A percentile compares a stretch with the other conserved stretches of the same genome.
Evolutionary conservation across 768 basidiomycete genomes (phyloP).

Genomic region (Serendipita sp.): DNA sequence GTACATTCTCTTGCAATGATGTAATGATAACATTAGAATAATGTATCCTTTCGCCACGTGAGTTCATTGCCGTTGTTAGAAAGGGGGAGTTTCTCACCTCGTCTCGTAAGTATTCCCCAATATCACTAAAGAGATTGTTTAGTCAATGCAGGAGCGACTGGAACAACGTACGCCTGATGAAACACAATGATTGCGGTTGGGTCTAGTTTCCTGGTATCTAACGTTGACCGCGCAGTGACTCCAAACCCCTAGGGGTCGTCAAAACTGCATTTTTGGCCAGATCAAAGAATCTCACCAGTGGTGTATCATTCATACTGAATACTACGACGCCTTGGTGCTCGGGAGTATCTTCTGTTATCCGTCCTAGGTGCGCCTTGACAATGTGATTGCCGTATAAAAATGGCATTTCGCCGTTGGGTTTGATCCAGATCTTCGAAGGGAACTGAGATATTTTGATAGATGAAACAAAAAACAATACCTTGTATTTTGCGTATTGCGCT

Average conservation of each 20-base stretch:
- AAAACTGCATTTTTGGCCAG: background rate
- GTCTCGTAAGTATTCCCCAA: slow-evolving; percentile 95
- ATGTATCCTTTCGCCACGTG: slow-evolving; percentile 41
- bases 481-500: slow-evolving; percentile 94
- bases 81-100: slow-evolving; percentile 36
- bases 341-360: slow-evolving; percentile 96
- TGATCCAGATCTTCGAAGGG: slow-evolving; percentile 77
- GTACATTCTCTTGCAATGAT: background rate
- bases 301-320: slow-evolving; percentile 89
- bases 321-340: slow-evolving; percentile 98
- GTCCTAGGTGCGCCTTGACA: slow-evolving; percentile 93
- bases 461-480: slow-evolving; percentile 35
- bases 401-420: slow-evolving; percentile 98
- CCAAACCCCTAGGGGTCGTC: slow-evolving; percentile 66
- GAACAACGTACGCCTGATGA: slow-evolving; percentile 74
- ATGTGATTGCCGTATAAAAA: slow-evolving; percentile 98
- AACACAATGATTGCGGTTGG: slow-evolving; percentile 96
- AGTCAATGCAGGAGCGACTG: background rate
- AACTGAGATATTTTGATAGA: slow-evolving; percentile 2
- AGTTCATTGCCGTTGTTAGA: background rate
- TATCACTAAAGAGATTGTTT: slow-evolving; percentile 44
- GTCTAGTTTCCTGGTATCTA: slow-evolving; percentile 93
- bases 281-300: slow-evolving; percentile 42
- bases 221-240: slow-evolving; percentile 86
- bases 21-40: slow-evolving; percentile 33